Evolutionary conservation across 108 stramenopile genomes (phyloP).

Genomic region (Fragilaria radians): DNA sequence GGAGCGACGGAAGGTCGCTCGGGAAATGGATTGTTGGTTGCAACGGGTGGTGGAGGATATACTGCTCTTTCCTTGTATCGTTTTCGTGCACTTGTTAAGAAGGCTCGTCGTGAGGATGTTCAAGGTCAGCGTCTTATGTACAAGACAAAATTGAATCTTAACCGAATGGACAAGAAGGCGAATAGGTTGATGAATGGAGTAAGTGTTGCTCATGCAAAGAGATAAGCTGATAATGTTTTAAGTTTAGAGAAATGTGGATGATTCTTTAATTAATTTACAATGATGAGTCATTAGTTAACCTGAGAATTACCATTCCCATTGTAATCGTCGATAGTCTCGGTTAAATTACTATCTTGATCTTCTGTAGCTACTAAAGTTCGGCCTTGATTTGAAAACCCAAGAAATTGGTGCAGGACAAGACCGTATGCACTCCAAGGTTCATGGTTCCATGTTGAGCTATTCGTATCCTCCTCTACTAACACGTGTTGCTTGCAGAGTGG

Average conservation of each 20-base stretch:
- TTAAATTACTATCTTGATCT: no score
- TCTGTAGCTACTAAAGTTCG: not conserved
- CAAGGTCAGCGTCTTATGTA: slow-evolving; percentile 45
- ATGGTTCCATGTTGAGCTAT: no score
- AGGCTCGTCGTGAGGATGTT: slow-evolving; percentile 62
- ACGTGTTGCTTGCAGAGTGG: not conserved
- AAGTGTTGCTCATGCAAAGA: slow-evolving; percentile 58
- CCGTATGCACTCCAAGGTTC: no score
- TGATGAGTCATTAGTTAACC: no score
- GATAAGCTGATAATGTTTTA: no score
- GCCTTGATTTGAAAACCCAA: no score
- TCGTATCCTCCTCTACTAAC: no score
- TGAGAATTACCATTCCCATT: no score
- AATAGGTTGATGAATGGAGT: slow-evolving; percentile 79
- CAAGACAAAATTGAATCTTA: slow-evolving; percentile 54
- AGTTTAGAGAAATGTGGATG: no score
- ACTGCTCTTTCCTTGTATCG: slow-evolving; percentile 80
- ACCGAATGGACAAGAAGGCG: slow-evolving; percentile 84
- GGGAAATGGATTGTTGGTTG: slow-evolving; percentile 61
- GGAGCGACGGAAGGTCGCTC: slow-evolving; percentile 29
- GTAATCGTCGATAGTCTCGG: no score
- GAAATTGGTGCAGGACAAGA: no score
- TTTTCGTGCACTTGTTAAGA: slow-evolving; percentile 72
- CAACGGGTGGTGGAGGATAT: slow-evolving; percentile 33
- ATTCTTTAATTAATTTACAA: no score